phyloP scores from a whole-genome alignment of 2,329 filamentous ascomycete genomes.

The Fusarium oxysporum region DNA sequence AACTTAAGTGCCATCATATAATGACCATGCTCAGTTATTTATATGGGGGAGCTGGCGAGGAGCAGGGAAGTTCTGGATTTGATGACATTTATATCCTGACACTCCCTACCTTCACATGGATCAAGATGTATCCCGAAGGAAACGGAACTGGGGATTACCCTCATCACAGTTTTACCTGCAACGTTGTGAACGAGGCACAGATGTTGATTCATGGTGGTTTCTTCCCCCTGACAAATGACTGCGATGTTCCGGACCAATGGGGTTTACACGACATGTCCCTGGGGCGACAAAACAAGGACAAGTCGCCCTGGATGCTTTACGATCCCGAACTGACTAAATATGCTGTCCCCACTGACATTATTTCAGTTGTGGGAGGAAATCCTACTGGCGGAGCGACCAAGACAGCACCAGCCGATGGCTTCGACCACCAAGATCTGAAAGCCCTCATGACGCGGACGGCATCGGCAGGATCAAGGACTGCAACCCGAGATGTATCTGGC shows the following conservation, averaged over 20 bases:
- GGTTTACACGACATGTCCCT: conserved; percentile 69
- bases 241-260: conserved; percentile 63
- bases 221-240: conserved; percentile 61
- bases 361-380: conserved; percentile 62
- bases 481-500: conserved; percentile 59
- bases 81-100: conserved; percentile 72
- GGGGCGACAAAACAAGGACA: conserved; percentile 59
- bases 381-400: conserved; percentile 65
- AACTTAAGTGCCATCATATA: not conserved
- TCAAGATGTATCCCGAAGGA: conserved; percentile 62
- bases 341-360: conserved; percentile 62
- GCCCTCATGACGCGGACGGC: conserved; percentile 66
- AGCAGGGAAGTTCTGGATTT: conserved; percentile 60
- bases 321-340: conserved; percentile 62
- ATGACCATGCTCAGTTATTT: conserved; percentile 60
- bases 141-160: conserved; percentile 55
- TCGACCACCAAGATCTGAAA: conserved; percentile 62
- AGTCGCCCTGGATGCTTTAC: conserved; percentile 63
- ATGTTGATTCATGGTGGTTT: conserved; percentile 73
- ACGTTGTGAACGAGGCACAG: conserved; percentile 64
- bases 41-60: conserved; percentile 68
- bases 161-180: conserved; percentile 68
- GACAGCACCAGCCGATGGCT: conserved; percentile 60
- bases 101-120: conserved; percentile 72
- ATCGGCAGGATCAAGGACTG: conserved; percentile 57